Percentiles rank a stretch among this genome's conserved stretches.
Evolutionary conservation across 768 basidiomycete genomes (phyloP).

Genomic region (Mycena galericulata): DNA sequence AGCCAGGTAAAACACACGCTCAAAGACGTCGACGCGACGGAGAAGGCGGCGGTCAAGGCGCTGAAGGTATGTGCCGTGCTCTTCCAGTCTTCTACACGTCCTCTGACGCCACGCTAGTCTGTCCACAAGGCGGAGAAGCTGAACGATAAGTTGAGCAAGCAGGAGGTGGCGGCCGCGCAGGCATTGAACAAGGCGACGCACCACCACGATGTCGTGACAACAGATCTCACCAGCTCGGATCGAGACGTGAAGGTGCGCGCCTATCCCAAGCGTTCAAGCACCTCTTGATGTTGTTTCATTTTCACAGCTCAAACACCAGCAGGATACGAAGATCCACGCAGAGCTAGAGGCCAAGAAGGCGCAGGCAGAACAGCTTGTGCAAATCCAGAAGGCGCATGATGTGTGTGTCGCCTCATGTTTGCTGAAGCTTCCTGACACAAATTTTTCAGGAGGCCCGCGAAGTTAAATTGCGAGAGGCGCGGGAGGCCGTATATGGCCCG

Average conservation of each 20-base stretch:
- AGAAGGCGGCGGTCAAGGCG: conserved; percentile 59
- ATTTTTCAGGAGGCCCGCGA: conserved; percentile 31
- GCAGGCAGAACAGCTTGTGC: conserved; percentile 35
- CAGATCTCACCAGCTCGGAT: conserved; percentile 51
- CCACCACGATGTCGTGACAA: conserved; percentile 56
- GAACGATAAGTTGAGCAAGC: conserved; percentile 54
- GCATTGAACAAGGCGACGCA: conserved; percentile 61
- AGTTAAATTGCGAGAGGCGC: conserved; percentile 27
- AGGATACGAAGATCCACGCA: conserved; percentile 34
- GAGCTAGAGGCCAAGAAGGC: conserved; percentile 35
- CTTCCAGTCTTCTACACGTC: neutral
- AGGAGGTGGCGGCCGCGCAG: conserved; percentile 58
- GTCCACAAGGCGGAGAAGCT: conserved; percentile 60
- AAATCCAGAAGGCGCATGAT: conserved; percentile 33
- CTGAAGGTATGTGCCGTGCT: conserved; percentile 49
- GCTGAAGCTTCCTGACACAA: neutral
- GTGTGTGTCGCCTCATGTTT: conserved; percentile 14
- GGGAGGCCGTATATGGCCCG: no score
- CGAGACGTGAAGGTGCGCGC: conserved; percentile 52
- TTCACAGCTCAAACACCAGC: conserved; percentile 42
- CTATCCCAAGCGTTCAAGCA: no score
- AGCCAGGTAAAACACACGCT: conserved; percentile 55
- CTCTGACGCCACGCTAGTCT: conserved; percentile 43
- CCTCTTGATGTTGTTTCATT: neutral
- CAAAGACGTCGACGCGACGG: conserved; percentile 57